Evolutionary conservation across 345 rosid genomes (phyloP), one percentile per base, ranked within the genome.

Genomic region (Bruguiera gymnorhiza): DNA sequence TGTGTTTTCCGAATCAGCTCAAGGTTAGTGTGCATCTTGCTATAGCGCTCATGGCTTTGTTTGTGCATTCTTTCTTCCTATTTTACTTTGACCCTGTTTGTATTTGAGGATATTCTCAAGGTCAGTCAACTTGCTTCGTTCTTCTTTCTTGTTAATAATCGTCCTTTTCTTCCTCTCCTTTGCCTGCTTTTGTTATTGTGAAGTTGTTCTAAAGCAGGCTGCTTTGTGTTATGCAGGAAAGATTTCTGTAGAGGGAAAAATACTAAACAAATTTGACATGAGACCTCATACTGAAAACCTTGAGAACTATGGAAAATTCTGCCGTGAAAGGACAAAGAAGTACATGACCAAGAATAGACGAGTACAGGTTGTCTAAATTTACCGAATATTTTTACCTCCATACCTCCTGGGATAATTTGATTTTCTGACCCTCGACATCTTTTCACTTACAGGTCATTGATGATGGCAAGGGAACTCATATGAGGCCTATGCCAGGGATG

Each of bases 401-500:
- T 48, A n/a, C 2, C 18, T 58, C 53, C 60, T 8, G 32, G 43
- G 16, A 48, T 6, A 51, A 31, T 46, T 30, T 53, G 39, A 19
- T 53, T 7, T 21, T 53, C 55, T 48, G 21, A 60, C 27, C 53
- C 18, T 68, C 43, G 19, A 67, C 5, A 70, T 36, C 21, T 73
- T 68, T 52, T 61, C 55, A 57, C 63, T 75, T 48, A 8, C 85
- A 93, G 98, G 94, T 93, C 68, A 93, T 93, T 50, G 91, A 86
- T 75, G 83, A 89, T 73, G 92, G 87, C 61, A 84, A 52, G 18
- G 97, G 98, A 68, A 80, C 80, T 73, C 89, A 85, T 74, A 91
- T 88, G 94, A 84, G 97, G 80, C 94, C 97, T 27, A 85, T 86
- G 92, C 86, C 86, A 0, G 83, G 86, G 71, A 82, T 87, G 87